Evolutionary conservation across 2,329 filamentous ascomycete genomes (phyloP), one percentile per base, ranked within the genome.

Genomic region (Chrysoporthe austroafricana): DNA sequence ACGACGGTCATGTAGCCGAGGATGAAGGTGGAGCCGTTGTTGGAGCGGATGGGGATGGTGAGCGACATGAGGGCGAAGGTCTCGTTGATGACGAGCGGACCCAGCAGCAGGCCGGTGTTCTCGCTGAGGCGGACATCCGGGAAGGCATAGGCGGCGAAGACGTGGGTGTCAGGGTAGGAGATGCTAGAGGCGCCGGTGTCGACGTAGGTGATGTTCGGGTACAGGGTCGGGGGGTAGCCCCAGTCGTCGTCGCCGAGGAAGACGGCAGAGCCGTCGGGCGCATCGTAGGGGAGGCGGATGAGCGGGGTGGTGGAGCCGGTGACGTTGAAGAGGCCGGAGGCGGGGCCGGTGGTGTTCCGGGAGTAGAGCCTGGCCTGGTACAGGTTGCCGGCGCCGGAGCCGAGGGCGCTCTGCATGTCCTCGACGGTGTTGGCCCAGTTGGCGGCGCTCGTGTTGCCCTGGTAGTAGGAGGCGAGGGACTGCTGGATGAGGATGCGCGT

Each of bases 1-100:
- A 97, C 83, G 2, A 95, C 81, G 1, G 93, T 97, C 81, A 97
- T 86, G 81, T 93, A 97, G 1, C 93, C 94, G 5, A 97, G 83
- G 0, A 95, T 86, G 70, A 91, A 88, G 3, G 80, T 80, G 54
- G 79, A 76, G 2, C 85, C 84, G 1, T 84, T 83, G 71, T 90
- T 91, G 75, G 91, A 89, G 69, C 92, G 85, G 64, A 97, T 88
- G 0, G 94, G 92, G 18, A 95, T 80, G 0, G 94, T 97, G 68
- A 97, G 82, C 2, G 94, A 97, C 14, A 97, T 77, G 13, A 97
- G 81, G 32, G 92, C 91, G 71, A 91, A 91, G 0, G 88, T 87
- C 57, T 86, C 80, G 75, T 96, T 96, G 70, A 96, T 79, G 34
- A 86, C 82, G 67, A 92, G 82, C 0, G 94, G 94, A 0, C 94